Base-by-base conservation (phyloP, 2,329 filamentous ascomycete species). In the Cephalotrichum gorgonifer region DNA sequence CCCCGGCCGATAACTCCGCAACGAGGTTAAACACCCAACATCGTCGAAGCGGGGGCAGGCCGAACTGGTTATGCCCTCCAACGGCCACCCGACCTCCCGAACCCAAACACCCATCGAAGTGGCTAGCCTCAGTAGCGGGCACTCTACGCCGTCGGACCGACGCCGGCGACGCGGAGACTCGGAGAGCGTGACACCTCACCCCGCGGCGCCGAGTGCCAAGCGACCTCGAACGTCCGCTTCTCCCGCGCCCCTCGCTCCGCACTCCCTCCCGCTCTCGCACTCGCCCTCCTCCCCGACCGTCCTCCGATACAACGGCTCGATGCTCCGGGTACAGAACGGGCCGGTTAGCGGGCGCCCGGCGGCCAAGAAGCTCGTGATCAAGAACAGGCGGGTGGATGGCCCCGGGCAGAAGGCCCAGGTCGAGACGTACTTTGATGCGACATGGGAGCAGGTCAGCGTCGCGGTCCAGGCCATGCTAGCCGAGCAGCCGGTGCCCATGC, bases 361-460 rank as follows among this genome's bases (percentile, higher is more conserved):
- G 46, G 87, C 90, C 60, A 86, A 85, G 56, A 90, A 85, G 66
- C 77, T 98, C 43, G 79, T 91, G n/a, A 87, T 98, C 58, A 95
- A 95, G 76, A 97, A 96, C 62, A 76, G 96, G 54, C 81, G 85
- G 51, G 75, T 78, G 1, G 22, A 47, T 3, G 74, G 74, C 17
- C 68, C 76, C n/a, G 74, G 76, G 51, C 62, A 66, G 35, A 60
- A 68, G 47, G 72, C 78, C 49, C 79, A 88, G 57, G 78, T 86
- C 20, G 81, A 86, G 53, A 75, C 79, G 54, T 97, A 95, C 69
- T 88, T 95, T 57, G 73, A 82, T 38, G 81, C 82, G 58, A 84
- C 82, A 3, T 87, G 85, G 79, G 67, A 70, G 38, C 85, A 94
- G 61, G 72, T 97, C 6, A 80, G 87, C 50, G 72, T 73, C 31